Percentiles rank a stretch among this genome's conserved stretches.
Evolutionary conservation across 1,284 basidiomycete species (phyloP).

Genomic region (Pyrrhoderma noxium): DNA sequence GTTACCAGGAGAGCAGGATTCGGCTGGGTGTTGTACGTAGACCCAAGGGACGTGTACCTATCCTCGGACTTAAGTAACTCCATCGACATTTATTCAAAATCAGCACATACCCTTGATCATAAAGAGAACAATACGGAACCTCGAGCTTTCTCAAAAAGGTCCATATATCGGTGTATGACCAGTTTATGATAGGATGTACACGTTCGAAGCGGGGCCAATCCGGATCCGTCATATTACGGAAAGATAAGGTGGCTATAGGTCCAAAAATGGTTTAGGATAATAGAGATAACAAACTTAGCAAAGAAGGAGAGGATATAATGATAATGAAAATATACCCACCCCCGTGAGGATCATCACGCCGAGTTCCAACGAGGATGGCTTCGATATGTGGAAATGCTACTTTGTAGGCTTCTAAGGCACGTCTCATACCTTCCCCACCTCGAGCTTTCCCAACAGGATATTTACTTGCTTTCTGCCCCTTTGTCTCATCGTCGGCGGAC

Average conservation of each 20-base stretch:
- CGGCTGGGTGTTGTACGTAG: constrained; percentile 88
- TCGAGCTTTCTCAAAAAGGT: constrained; percentile 68
- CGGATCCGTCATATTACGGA: constrained; percentile 74
- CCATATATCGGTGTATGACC: constrained; percentile 91
- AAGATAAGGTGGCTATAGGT: constrained; percentile 54
- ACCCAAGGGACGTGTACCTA: constrained; percentile 94
- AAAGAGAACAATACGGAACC: constrained; percentile 83
- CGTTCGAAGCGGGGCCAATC: constrained; percentile 89
- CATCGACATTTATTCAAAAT: constrained; percentile 3
- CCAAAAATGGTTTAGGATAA: too few relatives aligned
- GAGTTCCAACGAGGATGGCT: constrained; percentile 86
- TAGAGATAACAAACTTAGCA: constrained; percentile 7
- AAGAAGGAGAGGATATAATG: too few relatives aligned
- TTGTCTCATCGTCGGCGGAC: constrained; percentile 3
- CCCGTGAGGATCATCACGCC: constrained; percentile 87
- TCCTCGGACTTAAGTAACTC: neutral
- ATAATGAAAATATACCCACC: constrained; percentile 43
- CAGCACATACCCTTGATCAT: constrained; percentile 87
- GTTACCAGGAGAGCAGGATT: constrained; percentile 72
- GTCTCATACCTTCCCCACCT: constrained; percentile 76
- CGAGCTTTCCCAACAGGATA: constrained; percentile 41
- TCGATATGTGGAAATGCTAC: constrained; percentile 53
- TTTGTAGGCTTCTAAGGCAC: constrained; percentile 75
- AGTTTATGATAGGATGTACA: constrained; percentile 94
- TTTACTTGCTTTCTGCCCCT: neutral